These are phyloP conservation scores for Fallopia convolvulus DNA, from an alignment of 148 eudicot species.

Conservation along the genomic window DNA sequence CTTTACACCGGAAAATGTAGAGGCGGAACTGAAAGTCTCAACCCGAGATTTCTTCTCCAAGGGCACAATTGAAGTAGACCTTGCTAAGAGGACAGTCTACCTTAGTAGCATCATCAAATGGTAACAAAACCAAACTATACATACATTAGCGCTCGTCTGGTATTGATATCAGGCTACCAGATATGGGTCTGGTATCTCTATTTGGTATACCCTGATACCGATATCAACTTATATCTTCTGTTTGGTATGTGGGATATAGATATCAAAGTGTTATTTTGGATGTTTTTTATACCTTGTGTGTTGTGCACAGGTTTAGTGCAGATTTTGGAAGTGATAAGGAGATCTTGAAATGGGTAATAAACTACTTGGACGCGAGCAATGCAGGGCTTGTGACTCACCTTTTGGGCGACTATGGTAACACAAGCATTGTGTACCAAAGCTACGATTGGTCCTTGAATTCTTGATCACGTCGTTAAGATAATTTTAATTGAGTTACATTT, in stretches of 20 bases:
- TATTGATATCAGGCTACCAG: too few species aligned
- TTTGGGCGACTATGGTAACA: conserved; percentile 54
- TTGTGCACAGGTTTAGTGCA: conserved; percentile 51
- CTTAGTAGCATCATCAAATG: conserved; percentile 68
- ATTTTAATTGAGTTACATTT: background rate
- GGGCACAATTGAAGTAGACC: conserved; percentile 61
- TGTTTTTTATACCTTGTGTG: background rate
- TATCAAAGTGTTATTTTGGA: too few species aligned
- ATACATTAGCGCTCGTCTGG: too few species aligned
- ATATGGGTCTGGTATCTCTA: too few species aligned
- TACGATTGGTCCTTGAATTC: conserved; percentile 76
- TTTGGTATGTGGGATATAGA: too few species aligned
- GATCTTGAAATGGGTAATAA: conserved; percentile 51
- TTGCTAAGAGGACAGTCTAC: conserved; percentile 59
- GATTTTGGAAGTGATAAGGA: conserved; percentile 82
- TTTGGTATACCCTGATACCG: too few species aligned
- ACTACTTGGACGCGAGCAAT: conserved; percentile 65
- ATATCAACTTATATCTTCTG: too few species aligned
- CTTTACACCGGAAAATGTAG: conserved; percentile 54
- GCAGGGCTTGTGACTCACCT: conserved; percentile 84
- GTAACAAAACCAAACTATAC: conserved; percentile 22
- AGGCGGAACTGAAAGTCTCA: conserved; percentile 61
- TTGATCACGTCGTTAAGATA: conserved; percentile 6
- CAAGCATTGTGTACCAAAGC: conserved; percentile 50
- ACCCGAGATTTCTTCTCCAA: conserved; percentile 65